phyloP scores from a whole-genome alignment of 768 basidiomycete genomes.

The Candolleomyces eurysporus region DNA sequence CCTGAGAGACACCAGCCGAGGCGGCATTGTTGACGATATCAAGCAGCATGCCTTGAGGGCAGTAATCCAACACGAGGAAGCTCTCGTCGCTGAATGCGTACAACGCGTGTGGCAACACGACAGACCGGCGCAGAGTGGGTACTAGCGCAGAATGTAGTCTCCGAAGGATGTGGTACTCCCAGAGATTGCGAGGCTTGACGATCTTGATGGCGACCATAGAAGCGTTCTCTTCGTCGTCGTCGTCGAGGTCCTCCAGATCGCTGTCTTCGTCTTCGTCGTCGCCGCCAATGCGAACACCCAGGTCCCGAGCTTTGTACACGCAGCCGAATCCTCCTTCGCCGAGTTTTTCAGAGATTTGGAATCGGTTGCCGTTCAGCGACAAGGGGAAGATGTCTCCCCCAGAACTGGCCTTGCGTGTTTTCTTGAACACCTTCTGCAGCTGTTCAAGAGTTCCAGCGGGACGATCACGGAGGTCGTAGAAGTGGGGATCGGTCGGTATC shows the following conservation, averaged over 20 bases:
- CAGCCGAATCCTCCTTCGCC: constrained; percentile 97
- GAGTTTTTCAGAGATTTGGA: constrained; percentile 79
- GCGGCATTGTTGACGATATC: constrained; percentile 87
- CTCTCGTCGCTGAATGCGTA: constrained; percentile 90
- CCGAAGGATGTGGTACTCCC: constrained; percentile 90
- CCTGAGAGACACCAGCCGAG: constrained; percentile 72
- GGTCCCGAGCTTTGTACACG: constrained; percentile 83
- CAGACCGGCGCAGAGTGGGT: constrained; percentile 53
- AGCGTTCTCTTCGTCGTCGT: constrained; percentile 52
- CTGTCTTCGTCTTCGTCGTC: constrained; percentile 38
- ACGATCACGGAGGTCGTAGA: constrained; percentile 54
- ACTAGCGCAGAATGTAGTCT: constrained; percentile 73
- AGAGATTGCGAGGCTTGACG: constrained; percentile 82
- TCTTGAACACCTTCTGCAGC: constrained; percentile 71
- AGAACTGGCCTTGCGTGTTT: constrained; percentile 41
- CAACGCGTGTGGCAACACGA: constrained; percentile 75
- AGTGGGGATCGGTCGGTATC: constrained; percentile 58
- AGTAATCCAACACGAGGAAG: constrained; percentile 83
- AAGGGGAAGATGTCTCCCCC: constrained; percentile 49
- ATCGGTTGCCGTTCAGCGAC: constrained; percentile 59
- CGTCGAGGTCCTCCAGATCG: constrained; percentile 46
- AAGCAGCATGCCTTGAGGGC: constrained; percentile 89
- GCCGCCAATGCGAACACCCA: constrained; percentile 34
- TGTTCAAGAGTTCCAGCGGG: constrained; percentile 60
- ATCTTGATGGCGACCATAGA: constrained; percentile 85